These are phyloP conservation scores for Neurospora sp. DNA, from an alignment of 495 filamentous ascomycete genomes.

Conservation along the genomic window DNA sequence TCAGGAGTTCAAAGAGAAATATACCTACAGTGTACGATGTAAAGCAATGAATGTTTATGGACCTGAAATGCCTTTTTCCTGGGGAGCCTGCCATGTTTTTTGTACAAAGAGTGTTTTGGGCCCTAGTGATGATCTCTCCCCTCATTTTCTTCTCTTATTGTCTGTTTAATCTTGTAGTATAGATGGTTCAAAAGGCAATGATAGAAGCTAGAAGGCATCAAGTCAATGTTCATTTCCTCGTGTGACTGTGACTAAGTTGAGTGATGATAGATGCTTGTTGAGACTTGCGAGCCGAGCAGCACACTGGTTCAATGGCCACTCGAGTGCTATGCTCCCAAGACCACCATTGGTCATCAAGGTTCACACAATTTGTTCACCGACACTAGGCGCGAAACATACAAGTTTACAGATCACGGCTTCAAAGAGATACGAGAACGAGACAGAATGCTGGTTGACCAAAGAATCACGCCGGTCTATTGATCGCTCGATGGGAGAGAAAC, in stretches of 20 bases:
- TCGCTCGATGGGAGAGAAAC: not conserved
- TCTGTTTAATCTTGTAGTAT: constrained; percentile 24
- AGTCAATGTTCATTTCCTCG: not conserved
- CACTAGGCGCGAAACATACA: not conserved
- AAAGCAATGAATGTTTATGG: constrained; percentile 12
- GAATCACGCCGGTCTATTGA: not conserved
- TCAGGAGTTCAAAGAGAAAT: not conserved
- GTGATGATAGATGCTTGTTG: not conserved
- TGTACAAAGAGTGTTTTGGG: constrained; percentile 4
- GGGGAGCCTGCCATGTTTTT: constrained; percentile 8
- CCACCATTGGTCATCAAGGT: not conserved
- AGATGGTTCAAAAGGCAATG: constrained; percentile 20
- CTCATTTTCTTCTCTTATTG: constrained; percentile 21
- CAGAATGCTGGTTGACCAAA: not conserved
- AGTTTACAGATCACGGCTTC: not conserved
- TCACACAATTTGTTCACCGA: not conserved
- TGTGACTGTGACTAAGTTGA: not conserved
- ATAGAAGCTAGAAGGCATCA: constrained; percentile 6
- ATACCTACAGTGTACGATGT: constrained; percentile 8
- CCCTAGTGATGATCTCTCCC: constrained; percentile 15
- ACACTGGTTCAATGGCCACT: not conserved
- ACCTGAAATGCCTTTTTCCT: constrained; percentile 1
- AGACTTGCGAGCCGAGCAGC: not conserved
- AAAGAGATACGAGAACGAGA: not conserved
- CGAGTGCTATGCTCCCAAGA: not conserved